Base-by-base conservation (phyloP, 2,329 filamentous ascomycete genomes). In the Xylaria digitata region DNA sequence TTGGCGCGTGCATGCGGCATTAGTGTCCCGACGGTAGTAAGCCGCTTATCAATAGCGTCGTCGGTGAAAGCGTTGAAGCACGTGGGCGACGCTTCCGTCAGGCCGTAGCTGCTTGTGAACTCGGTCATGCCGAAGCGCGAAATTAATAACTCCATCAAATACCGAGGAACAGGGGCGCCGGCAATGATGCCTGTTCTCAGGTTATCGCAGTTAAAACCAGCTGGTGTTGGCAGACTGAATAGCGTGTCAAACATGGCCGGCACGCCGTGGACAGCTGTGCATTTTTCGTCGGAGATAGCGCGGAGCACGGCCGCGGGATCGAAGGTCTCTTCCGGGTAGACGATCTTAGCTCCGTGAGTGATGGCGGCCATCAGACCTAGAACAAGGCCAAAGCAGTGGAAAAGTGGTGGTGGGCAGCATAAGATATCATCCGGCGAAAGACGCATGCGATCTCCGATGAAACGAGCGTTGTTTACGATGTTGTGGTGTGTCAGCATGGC, bases 371-470 rank as follows among this genome's bases (percentile, higher is more conserved):
- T 85, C 50, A 94, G 83, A 8, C 92, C 92, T 2, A 94, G 86
- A 0, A 94, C 91, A 7, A 95, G 86, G 1, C 92, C 92, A 75
- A 95, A 95, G 81, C 92, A 95, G 81, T 96, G 93, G 82, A 96
- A 96, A 3, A 96, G 84, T 0, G 93, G 92, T 0, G 92, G 92
- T 2, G 92, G 92, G 77, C 92, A 96, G 82, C 92, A 95, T 11
- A 96, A 83, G 7, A 90, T 82, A 74, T 94, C 91, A 52, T 83
- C 81, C 2, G 86, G 80, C 0, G 87, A 89, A 17, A 95, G 83
- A 6, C 86, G 84, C 90, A 94, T 91, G 49, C 91, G 86, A 77
- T 93, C 90, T 61, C 91, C 92, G 56, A 91, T 90, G 79, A 91
- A 91, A 34, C 89, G 86, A 7, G 88, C 85, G 76, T 91, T 91